Evolutionary conservation across 345 rosid genomes (phyloP), one percentile per base, ranked within the genome.

Genomic region (Streptanthus diversifolius): DNA sequence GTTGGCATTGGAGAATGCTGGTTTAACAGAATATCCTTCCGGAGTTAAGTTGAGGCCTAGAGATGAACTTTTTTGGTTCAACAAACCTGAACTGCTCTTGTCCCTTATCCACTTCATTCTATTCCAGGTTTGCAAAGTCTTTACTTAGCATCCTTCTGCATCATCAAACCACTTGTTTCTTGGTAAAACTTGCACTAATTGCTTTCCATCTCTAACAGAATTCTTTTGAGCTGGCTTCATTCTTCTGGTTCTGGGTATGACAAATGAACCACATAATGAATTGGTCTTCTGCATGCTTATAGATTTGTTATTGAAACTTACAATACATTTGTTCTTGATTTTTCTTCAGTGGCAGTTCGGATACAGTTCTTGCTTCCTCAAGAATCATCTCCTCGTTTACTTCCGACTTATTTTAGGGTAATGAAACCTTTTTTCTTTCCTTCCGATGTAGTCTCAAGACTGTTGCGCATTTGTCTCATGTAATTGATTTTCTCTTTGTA

Each of bases 31-130:
- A 68, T 79, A 51, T 79, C 78, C 80, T 54, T 8, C 81, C 0
- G 95, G 85, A 76, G 63, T 80, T 36, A 87, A 70, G 81, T 61
- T 93, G 82, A 83, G 80, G 81, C 97, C 96, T 70, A 86, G 97
- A 1, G 97, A 95, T 55, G 99, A 88, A 41, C 96, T 95, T 40
- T 95, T 95, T 82, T 95, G 97, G 99, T 87, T 95, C 64, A 95
- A 88, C 57, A 95, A 90, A 81, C 99, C 97, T 1, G 93, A 91
- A 74, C 81, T 88, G 12, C 79, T 91, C 75, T 70, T 95, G 73
- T 84, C 83, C 29, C 84, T 95, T 66, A 90, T 95, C 75, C 99
- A 95, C 79, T 95, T 95, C 80, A 81, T 91, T 54, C 85, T 91
- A 1, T 95, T 95, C 79, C 99, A 95, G 97, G 99, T 95, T 32